Conservation (phyloP, 1,139 yeast genomes). For the Lipomyces yarrowii region DNA sequence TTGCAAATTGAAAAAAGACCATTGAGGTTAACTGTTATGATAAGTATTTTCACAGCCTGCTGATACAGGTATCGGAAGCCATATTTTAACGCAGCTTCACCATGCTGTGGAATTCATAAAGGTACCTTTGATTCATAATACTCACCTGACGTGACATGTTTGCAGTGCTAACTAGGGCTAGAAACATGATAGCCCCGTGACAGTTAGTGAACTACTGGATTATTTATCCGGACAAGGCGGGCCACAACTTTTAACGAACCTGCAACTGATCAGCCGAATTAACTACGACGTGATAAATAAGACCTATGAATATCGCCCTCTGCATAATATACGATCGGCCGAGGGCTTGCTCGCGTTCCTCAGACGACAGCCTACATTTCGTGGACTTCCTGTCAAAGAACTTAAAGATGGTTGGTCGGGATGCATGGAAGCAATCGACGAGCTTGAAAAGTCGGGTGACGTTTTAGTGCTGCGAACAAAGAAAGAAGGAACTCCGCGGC, state of each 20-base stretch:
- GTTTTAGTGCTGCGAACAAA: constrained; percentile 84
- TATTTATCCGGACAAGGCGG: constrained; percentile 52
- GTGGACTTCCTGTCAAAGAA: constrained; percentile 86
- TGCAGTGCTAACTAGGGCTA: neutral
- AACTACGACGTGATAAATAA: constrained; percentile 59
- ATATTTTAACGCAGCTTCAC: constrained; percentile 76
- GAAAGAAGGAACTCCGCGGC: constrained; percentile 87
- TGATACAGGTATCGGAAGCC: constrained; percentile 54
- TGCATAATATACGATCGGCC: constrained; percentile 81
- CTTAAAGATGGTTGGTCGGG: constrained; percentile 96
- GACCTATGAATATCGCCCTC: constrained; percentile 82
- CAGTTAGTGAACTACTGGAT: constrained; percentile 60
- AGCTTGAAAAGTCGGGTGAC: constrained; percentile 73
- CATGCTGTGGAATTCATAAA: constrained; percentile 88
- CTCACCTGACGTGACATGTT: neutral
- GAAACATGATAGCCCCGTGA: constrained; percentile 67
- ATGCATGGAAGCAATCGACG: constrained; percentile 75
- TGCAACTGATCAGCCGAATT: constrained; percentile 69
- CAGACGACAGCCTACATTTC: constrained; percentile 81
- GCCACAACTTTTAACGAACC: constrained; percentile 58
- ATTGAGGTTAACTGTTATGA: constrained; percentile 1
- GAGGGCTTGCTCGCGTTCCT: constrained; percentile 75
- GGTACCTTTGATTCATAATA: constrained; percentile 40
- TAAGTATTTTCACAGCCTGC: constrained; percentile 44
- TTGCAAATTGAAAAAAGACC: neutral